Evolutionary conservation across 225 moss, liverwort and hornwort species (phyloP).

Genomic region (Straminergon stramineum): DNA sequence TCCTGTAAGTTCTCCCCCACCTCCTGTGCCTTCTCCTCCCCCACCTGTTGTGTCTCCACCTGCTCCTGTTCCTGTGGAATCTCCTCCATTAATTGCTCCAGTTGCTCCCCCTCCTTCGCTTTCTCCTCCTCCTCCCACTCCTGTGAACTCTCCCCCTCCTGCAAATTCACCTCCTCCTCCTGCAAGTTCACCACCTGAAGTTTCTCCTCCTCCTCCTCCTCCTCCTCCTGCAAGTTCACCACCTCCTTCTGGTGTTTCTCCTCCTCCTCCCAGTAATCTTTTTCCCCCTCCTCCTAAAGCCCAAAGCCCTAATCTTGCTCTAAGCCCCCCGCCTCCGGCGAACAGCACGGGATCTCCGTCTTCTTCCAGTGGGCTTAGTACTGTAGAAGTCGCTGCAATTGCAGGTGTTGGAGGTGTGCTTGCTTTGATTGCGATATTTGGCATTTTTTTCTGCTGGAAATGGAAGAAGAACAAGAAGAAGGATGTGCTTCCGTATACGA

Average conservation of each 20-base stretch:
- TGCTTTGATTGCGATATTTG: not conserved
- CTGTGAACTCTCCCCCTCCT: not conserved
- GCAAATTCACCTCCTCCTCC: not conserved
- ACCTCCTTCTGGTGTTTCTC: not conserved
- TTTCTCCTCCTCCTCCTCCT: not conserved
- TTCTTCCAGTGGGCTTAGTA: rapidly evolving
- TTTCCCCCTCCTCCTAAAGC: slow-evolving; percentile 6
- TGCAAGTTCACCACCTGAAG: not conserved
- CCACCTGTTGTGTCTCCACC: not conserved
- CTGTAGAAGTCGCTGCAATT: not conserved
- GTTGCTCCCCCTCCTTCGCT: not conserved
- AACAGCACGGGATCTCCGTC: not conserved
- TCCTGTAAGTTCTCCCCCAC: not conserved
- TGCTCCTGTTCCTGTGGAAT: not conserved
- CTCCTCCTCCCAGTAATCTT: not conserved
- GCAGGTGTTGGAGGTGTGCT: slow-evolving; percentile 17
- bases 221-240: not conserved
- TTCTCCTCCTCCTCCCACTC: not conserved
- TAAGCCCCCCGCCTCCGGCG: not conserved
- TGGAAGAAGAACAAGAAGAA: slow-evolving; percentile 5
- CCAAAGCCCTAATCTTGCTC: not conserved
- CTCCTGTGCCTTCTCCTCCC: not conserved
- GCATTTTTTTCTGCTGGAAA: not conserved
- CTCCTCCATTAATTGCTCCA: not conserved
- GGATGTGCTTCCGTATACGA: slow-evolving; percentile 4